phyloP scores from a whole-genome alignment of 106 monocot species.

The Amphibolis antarctica region DNA sequence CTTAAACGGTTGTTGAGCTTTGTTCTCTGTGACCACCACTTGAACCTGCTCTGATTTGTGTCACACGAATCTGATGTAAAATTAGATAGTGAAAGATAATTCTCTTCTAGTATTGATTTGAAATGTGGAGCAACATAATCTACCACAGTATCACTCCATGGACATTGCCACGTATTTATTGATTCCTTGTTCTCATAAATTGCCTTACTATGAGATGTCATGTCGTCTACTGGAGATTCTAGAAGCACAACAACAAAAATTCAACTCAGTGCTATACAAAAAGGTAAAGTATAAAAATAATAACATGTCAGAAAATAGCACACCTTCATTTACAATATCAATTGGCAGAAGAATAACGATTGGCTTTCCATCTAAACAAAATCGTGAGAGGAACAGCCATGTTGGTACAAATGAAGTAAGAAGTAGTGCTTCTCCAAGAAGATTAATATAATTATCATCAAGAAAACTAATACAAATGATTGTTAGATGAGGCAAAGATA shows the following conservation, averaged over 20 bases:
- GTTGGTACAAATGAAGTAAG: conserved; percentile 54
- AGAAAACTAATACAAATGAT: conserved; percentile 70
- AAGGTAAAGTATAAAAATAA: not conserved
- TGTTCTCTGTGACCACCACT: conserved; percentile 61
- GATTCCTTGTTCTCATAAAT: not conserved
- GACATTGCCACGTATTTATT: conserved; percentile 50
- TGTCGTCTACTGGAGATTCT: conserved; percentile 13
- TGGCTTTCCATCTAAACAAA: conserved; percentile 37
- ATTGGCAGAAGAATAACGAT: conserved; percentile 63
- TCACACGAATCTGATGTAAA: conserved; percentile 9
- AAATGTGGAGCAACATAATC: conserved; percentile 65
- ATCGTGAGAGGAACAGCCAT: conserved; percentile 75
- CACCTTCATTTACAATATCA: conserved; percentile 43
- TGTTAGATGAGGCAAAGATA: conserved; percentile 43
- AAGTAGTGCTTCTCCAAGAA: conserved; percentile 52
- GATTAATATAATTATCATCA: conserved; percentile 50
- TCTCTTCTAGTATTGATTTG: conserved; percentile 53
- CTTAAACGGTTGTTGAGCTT: conserved; percentile 43
- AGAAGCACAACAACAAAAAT: not conserved
- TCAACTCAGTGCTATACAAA: not conserved
- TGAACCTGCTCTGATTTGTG: conserved; percentile 14
- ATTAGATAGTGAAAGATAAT: conserved; percentile 41
- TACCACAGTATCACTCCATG: conserved; percentile 52
- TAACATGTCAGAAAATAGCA: not conserved
- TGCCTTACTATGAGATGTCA: conserved; percentile 2